These are phyloP conservation scores for Saccharomycopsis sp. DNA, from an alignment of 805 yeast species.

Conservation along the genomic window DNA sequence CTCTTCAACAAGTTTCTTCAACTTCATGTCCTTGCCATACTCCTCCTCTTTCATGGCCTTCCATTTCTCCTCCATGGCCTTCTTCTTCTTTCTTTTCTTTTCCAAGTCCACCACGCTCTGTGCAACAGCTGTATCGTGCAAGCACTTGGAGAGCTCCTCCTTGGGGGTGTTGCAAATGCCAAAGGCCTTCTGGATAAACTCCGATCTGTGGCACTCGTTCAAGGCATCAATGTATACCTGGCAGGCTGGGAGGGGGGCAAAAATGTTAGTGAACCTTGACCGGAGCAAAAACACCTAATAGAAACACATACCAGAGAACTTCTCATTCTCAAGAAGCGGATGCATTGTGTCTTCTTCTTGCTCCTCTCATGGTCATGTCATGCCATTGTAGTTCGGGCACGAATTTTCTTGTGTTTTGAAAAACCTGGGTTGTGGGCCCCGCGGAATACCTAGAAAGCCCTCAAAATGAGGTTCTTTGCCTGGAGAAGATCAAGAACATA, in stretches of 20 bases:
- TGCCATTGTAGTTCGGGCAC: no score
- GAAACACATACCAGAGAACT: conserved; percentile 29
- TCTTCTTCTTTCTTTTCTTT: conserved; percentile 49
- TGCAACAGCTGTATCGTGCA: conserved; percentile 66
- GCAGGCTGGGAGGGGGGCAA: conserved; percentile 36
- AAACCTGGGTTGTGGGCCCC: no score
- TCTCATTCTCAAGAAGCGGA: conserved; percentile 44
- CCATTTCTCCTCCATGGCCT: conserved; percentile 46
- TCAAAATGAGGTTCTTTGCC: no score
- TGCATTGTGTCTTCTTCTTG: conserved; percentile 32
- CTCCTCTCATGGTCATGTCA: no score
- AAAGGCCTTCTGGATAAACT: conserved; percentile 57
- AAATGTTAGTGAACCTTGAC: conserved; percentile 15
- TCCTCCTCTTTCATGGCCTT: conserved; percentile 64
- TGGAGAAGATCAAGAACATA: no score
- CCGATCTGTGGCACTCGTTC: conserved; percentile 76
- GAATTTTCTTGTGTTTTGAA: no score
- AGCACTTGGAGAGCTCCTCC: conserved; percentile 67
- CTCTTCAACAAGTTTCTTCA: conserved; percentile 54
- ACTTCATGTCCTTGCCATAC: conserved; percentile 65
- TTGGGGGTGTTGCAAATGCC: conserved; percentile 84
- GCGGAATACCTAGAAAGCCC: no score
- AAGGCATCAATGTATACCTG: conserved; percentile 75
- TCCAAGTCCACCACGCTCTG: conserved; percentile 42
- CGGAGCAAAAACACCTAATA: no score